Evolutionary conservation across 179 eudicot species (phyloP).

Genomic region (Silene coronaria): DNA sequence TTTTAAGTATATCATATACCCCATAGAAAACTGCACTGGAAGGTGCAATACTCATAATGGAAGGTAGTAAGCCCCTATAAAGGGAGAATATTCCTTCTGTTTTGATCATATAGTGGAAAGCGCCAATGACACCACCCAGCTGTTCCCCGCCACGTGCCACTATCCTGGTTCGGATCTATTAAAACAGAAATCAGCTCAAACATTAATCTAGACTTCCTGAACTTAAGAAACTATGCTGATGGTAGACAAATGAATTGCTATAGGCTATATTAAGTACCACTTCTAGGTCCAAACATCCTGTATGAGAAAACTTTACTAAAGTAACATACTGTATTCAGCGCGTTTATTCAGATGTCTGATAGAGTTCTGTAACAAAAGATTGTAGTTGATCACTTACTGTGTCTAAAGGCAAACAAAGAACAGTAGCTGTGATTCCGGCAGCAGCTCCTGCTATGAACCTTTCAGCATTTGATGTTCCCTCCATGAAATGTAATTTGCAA

Average conservation of each 20-base stretch:
- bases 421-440: conserved; percentile 92
- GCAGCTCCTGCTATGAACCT: conserved; percentile 93
- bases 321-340: not conserved
- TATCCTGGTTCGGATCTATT: conserved; percentile 74
- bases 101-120: conserved; percentile 66
- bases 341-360: not conserved
- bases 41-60: conserved; percentile 87
- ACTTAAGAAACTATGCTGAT: not conserved
- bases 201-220: not conserved
- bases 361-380: not conserved
- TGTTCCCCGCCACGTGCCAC: conserved; percentile 93
- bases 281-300: not conserved
- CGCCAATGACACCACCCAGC: conserved; percentile 77
- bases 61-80: conserved; percentile 84
- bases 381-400: conserved; percentile 49
- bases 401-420: conserved; percentile 89
- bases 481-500: conserved; percentile 44
- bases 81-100: conserved; percentile 92
- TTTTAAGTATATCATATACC: conserved; percentile 77
- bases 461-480: conserved; percentile 65
- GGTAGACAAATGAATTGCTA: not conserved
- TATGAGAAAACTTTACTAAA: not conserved
- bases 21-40: conserved; percentile 93
- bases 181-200: conserved; percentile 6
- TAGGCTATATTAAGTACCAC: not conserved